Evolutionary conservation across 2,329 filamentous ascomycete genomes (phyloP).

Genomic region (Alternaria alternata): DNA sequence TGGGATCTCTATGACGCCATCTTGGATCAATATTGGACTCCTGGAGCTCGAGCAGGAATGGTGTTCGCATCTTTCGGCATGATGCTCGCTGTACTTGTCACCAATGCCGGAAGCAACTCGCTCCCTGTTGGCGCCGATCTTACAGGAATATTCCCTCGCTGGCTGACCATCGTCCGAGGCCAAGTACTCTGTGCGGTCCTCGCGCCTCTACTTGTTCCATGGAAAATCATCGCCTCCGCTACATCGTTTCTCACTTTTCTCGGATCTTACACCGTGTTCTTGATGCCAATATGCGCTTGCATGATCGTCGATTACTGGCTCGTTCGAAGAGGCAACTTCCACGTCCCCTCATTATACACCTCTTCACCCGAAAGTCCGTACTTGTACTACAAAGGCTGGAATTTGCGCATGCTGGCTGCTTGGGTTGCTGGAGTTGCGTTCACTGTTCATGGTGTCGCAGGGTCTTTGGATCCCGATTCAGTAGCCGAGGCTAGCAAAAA

Average conservation of each 20-base stretch:
- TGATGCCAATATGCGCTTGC: slow-evolving; percentile 34
- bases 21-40: slow-evolving; percentile 29
- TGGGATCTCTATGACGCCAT: slow-evolving; percentile 32
- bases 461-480: slow-evolving; percentile 22
- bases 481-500: slow-evolving; percentile 26
- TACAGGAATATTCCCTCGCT: slow-evolving; percentile 33
- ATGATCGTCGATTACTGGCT: slow-evolving; percentile 32
- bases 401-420: slow-evolving; percentile 28
- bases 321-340: slow-evolving; percentile 29
- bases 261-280: slow-evolving; percentile 35
- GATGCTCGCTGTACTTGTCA: slow-evolving; percentile 35
- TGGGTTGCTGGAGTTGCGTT: slow-evolving; percentile 30
- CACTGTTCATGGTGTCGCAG: slow-evolving; percentile 29
- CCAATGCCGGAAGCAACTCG: slow-evolving; percentile 40
- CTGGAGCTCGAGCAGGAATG: slow-evolving; percentile 34
- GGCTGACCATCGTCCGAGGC: slow-evolving; percentile 37
- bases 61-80: slow-evolving; percentile 38
- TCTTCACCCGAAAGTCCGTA: slow-evolving; percentile 20
- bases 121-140: slow-evolving; percentile 38
- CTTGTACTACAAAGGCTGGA: slow-evolving; percentile 31
- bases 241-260: slow-evolving; percentile 40
- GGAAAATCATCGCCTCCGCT: slow-evolving; percentile 40
- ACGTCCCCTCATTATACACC: slow-evolving; percentile 28
- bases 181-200: slow-evolving; percentile 28
- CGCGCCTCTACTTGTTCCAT: slow-evolving; percentile 28